A percentile compares a stretch with the other conserved stretches of the same genome.
Evolutionary conservation across 2,329 filamentous ascomycete genomes (phyloP).

Genomic region (Fusarium albidum): DNA sequence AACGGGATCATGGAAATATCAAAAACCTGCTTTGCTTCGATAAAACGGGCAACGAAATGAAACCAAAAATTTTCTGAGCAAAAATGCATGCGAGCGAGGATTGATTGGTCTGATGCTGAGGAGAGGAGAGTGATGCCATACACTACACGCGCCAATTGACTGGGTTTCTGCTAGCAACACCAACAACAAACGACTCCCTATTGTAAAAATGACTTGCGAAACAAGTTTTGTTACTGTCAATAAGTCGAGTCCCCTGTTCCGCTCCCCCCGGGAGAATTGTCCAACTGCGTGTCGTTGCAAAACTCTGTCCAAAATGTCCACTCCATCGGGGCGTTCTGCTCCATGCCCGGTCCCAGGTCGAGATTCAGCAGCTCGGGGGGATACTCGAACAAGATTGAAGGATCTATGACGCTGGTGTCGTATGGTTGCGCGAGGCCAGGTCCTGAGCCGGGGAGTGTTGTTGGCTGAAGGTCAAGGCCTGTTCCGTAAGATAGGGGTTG

Average conservation of each 20-base stretch:
- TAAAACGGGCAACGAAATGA: conserved; percentile 56
- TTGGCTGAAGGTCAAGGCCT: background rate
- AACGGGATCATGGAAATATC: conserved; percentile 68
- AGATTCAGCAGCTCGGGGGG: conserved; percentile 38
- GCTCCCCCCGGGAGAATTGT: conserved; percentile 41
- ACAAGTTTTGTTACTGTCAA: too few relatives aligned
- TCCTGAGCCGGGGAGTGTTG: background rate
- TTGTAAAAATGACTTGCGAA: conserved; percentile 17
- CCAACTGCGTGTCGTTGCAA: conserved; percentile 49
- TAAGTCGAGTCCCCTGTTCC: conserved; percentile 32
- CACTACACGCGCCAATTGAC: too few relatives aligned
- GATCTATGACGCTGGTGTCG: conserved; percentile 41
- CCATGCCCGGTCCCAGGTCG: conserved; percentile 33
- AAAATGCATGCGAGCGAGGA: too few relatives aligned
- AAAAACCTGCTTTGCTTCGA: conserved; percentile 61
- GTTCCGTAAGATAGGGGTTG: conserved; percentile 24
- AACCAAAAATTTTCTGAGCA: conserved; percentile 48
- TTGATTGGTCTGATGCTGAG: too few relatives aligned
- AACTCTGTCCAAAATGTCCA: conserved; percentile 56
- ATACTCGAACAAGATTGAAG: conserved; percentile 42
- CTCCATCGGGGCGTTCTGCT: conserved; percentile 34
- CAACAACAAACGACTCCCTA: conserved; percentile 18
- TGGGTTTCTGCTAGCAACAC: conserved; percentile 39
- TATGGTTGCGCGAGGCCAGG: conserved; percentile 28
- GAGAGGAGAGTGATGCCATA: conserved; percentile 39